phyloP scores from a whole-genome alignment of 2,329 filamentous ascomycete species.

The Calonectria hawksworthii region DNA sequence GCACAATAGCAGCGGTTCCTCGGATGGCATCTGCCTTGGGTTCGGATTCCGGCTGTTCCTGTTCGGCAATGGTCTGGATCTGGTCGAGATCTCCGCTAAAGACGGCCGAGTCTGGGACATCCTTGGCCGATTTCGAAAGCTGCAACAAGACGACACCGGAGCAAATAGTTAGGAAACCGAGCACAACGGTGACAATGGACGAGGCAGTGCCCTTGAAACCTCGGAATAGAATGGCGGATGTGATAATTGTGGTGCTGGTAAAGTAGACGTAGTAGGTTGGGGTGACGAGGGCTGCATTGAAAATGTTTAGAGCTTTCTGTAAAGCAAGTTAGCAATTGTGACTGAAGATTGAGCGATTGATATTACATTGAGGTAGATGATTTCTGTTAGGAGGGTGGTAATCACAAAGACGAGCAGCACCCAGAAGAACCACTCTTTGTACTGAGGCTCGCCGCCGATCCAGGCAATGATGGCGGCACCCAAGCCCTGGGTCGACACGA shows the following conservation, averaged over 20 bases:
- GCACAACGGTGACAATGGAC: slow-evolving; percentile 88
- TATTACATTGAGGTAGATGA: slow-evolving; percentile 91
- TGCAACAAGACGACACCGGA: slow-evolving; percentile 92
- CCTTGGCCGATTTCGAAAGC: slow-evolving; percentile 97
- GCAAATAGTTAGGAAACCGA: slow-evolving; percentile 95
- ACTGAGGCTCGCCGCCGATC: slow-evolving; percentile 84
- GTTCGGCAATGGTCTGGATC: slow-evolving; percentile 93
- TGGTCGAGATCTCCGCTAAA: slow-evolving; percentile 95
- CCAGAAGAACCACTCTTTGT: slow-evolving; percentile 98
- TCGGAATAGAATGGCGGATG: slow-evolving; percentile 90
- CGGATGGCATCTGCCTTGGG: slow-evolving; percentile 97
- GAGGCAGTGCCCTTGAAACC: slow-evolving; percentile 90
- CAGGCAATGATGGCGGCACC: slow-evolving; percentile 93
- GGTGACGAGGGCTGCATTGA: slow-evolving; percentile 96
- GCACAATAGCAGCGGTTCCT: slow-evolving; percentile 88
- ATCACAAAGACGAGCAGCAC: slow-evolving; percentile 93
- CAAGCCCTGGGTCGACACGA: slow-evolving; percentile 93
- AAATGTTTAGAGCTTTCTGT: slow-evolving; percentile 98
- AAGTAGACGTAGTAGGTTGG: slow-evolving; percentile 99
- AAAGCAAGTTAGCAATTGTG: slow-evolving; percentile 49
- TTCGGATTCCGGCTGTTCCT: slow-evolving; percentile 95
- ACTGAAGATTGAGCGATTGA: not conserved
- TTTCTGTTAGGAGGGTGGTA: slow-evolving; percentile 89
- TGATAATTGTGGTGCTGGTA: slow-evolving; percentile 94
- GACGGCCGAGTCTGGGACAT: slow-evolving; percentile 93